phyloP scores from a whole-genome alignment of 2,329 filamentous ascomycete species.

The Ophiosphaerella narmari region DNA sequence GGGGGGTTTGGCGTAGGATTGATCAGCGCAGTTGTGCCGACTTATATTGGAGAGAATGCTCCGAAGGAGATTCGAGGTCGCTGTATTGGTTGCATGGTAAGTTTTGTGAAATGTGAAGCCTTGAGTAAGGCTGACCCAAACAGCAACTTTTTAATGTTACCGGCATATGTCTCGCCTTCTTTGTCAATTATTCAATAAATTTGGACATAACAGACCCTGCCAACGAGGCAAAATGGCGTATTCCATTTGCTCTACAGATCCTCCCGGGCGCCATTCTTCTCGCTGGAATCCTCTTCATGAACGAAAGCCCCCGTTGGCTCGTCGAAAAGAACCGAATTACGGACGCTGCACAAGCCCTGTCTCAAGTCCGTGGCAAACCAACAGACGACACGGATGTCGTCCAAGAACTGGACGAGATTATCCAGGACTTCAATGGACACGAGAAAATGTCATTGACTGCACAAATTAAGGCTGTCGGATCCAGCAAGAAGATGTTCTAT shows the following conservation, averaged over 20 bases:
- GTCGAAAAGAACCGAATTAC: constrained; percentile 56
- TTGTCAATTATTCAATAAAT: constrained; percentile 58
- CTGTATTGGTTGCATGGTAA: constrained; percentile 44
- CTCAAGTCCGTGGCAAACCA: constrained; percentile 44
- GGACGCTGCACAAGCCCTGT: constrained; percentile 50
- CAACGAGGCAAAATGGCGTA: constrained; percentile 57
- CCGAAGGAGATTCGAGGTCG: constrained; percentile 49
- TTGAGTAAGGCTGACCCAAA: too few relatives aligned
- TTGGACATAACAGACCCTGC: constrained; percentile 48
- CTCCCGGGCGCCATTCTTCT: constrained; percentile 58
- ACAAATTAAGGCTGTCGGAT: constrained; percentile 46
- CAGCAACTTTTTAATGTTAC: constrained; percentile 50
- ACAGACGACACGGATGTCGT: constrained; percentile 43
- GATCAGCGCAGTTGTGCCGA: constrained; percentile 50
- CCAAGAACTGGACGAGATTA: constrained; percentile 51
- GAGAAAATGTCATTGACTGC: constrained; percentile 47
- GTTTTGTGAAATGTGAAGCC: not conserved
- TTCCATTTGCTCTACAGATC: constrained; percentile 59
- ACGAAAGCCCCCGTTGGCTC: constrained; percentile 60
- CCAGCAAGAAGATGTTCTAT: constrained; percentile 47
- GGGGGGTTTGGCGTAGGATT: constrained; percentile 52
- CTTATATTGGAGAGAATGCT: constrained; percentile 51
- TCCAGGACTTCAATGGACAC: constrained; percentile 49
- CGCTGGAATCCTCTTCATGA: constrained; percentile 56
- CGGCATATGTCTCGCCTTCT: constrained; percentile 57